Evolutionary conservation across 2,329 filamentous ascomycete species (phyloP), one percentile per base, ranked within the genome.

Genomic region (Zopfia rhizophila): DNA sequence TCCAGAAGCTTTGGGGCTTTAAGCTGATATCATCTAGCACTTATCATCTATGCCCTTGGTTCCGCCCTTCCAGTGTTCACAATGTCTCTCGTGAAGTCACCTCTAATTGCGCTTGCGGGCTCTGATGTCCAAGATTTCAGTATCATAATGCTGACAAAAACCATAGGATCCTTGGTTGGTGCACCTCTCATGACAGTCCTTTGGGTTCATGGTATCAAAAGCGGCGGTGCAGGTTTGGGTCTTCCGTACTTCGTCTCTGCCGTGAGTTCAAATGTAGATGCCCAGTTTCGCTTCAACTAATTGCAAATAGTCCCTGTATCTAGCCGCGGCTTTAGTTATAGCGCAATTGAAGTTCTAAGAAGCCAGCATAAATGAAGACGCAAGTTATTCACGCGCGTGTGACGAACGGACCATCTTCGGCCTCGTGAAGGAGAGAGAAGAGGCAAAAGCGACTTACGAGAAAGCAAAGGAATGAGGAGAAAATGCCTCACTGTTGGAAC

Each of bases 401-500:
- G 84, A 79, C 28, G 69, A 77, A 25, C 80, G 82, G 8, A 75
- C 82, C 13, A 80, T 88, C 56, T 76, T 73, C 4, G 86, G 87
- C 7, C 64, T 85, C 3, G 86, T 90, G 25, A 84, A 88, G 61
- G 82, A 88, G 55, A 83, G 81, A 33, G 72, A 78, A 3, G 74
- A 82, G 40, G 87, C 88, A 1, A 80, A 78, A 38, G 66, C 78
- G 13, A 79, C 77, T 0, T 90, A 84, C 61, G 54, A 84, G 7
- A 66, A 78, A 2, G 87, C 87, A 2, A 75, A 84, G 6, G 71
- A 73, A 5, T 71, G 75, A 2, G 82, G 85, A 1, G 73, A 87
- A 57, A 79, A 78, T 0, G 85, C 87, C 2, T 86, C 81, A 0
- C 73, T 90, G 6, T 70, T 90, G 1, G 81, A 88, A 54, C 82